Evolutionary conservation across 345 rosid species (phyloP).

Genomic region (Dipteronia sinensis): DNA sequence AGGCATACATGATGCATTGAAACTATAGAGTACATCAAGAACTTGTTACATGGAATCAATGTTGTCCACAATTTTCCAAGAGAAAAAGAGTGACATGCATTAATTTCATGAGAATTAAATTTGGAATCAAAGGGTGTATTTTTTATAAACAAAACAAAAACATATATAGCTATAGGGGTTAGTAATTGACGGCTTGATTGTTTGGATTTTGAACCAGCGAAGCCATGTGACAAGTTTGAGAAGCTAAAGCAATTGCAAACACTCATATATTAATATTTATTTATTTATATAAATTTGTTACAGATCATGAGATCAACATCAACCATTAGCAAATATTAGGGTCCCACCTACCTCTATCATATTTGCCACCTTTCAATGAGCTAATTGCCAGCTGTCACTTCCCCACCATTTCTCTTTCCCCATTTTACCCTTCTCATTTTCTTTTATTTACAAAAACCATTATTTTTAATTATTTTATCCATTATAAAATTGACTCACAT

Average conservation of each 20-base stretch:
- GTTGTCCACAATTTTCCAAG: constrained; percentile 5
- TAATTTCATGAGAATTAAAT: neutral
- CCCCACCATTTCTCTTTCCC: constrained; percentile 11
- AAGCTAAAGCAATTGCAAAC: neutral
- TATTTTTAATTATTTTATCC: too few species aligned
- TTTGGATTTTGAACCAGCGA: constrained; percentile 36
- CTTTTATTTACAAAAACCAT: too few species aligned
- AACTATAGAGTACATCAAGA: too few species aligned
- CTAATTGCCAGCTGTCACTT: constrained; percentile 43
- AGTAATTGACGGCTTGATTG: constrained; percentile 29
- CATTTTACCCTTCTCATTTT: constrained; percentile 6
- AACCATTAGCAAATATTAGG: neutral
- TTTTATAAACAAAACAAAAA: neutral
- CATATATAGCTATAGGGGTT: neutral
- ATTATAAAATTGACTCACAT: too few species aligned
- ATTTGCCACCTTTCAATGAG: constrained; percentile 28
- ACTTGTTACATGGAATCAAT: neutral
- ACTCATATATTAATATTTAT: too few species aligned
- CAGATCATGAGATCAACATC: constrained; percentile 19
- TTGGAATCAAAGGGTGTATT: neutral
- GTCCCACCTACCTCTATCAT: neutral
- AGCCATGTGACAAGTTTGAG: constrained; percentile 37
- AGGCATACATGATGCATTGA: too few species aligned
- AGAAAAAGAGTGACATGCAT: neutral
- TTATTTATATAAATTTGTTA: neutral